A percentile compares a stretch with the other conserved stretches of the same genome.
Conservation (phyloP, 78 protist species). For the Dictyostelium firmibasis region DNA sequence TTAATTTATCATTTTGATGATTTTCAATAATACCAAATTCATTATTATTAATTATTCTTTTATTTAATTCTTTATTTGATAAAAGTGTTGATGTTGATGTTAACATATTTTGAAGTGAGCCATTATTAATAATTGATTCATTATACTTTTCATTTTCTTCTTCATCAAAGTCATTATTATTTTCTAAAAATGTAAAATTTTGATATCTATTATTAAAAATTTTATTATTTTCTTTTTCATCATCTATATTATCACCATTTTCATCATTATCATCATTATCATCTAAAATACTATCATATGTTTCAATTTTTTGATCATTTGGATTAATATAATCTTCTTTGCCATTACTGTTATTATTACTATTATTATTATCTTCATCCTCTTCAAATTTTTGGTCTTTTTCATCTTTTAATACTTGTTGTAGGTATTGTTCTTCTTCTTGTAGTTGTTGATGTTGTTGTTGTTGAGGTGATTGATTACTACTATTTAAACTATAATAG, state of each 20-base stretch:
- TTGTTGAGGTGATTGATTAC: background rate
- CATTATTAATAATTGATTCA: background rate
- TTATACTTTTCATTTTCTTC: background rate
- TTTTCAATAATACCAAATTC: background rate
- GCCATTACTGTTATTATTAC: too few species aligned
- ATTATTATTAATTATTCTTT: background rate
- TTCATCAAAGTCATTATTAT: background rate
- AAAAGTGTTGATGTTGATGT: background rate
- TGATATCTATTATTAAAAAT: background rate
- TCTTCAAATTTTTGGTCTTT: background rate
- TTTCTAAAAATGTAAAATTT: background rate
- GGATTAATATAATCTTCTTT: background rate
- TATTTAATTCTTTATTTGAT: background rate
- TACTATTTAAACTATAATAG: background rate
- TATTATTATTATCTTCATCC: background rate
- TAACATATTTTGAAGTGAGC: background rate
- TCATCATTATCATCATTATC: background rate
- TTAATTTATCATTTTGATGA: background rate
- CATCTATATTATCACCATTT: background rate
- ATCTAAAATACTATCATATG: background rate
- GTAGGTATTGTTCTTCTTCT: background rate
- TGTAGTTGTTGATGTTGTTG: background rate
- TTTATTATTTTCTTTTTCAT: background rate
- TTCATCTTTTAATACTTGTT: background rate
- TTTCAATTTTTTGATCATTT: background rate